Conservation (phyloP, 2,329 filamentous ascomycete genomes). For the Fusarium protoensiforme region DNA sequence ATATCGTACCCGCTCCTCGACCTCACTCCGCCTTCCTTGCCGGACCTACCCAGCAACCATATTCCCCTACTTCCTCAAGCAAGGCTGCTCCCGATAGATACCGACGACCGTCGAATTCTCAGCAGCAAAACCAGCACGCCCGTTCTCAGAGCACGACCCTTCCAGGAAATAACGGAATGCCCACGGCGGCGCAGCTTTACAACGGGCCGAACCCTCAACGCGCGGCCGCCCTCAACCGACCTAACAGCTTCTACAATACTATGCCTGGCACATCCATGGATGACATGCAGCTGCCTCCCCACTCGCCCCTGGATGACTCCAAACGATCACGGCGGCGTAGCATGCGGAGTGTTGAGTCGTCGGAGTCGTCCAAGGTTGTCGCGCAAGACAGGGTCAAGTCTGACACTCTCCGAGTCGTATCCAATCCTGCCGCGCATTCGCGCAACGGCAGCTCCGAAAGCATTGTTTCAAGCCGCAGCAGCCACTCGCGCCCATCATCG, state of each 20-base stretch:
- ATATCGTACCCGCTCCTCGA: constrained; percentile 52
- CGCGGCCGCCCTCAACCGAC: constrained; percentile 54
- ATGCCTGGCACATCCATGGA: constrained; percentile 67
- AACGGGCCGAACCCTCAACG: constrained; percentile 43
- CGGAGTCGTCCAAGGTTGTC: constrained; percentile 34
- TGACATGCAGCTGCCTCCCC: constrained; percentile 73
- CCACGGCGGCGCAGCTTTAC: constrained; percentile 46
- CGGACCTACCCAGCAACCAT: constrained; percentile 58
- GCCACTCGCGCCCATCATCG: constrained; percentile 70
- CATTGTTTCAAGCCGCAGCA: constrained; percentile 67
- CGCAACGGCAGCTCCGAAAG: constrained; percentile 74
- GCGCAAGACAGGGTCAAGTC: constrained; percentile 38
- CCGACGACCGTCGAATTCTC: constrained; percentile 63
- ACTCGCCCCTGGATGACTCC: constrained; percentile 70
- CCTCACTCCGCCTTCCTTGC: constrained; percentile 57
- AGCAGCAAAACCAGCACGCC: constrained; percentile 47
- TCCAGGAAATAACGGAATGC: constrained; percentile 39
- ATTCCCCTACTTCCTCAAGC: constrained; percentile 52
- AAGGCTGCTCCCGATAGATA: constrained; percentile 80
- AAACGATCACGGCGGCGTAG: constrained; percentile 86
- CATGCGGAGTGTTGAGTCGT: constrained; percentile 71
- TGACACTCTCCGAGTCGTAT: constrained; percentile 53
- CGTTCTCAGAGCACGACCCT: constrained; percentile 52
- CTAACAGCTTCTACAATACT: constrained; percentile 64
- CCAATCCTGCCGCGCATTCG: constrained; percentile 44